These are phyloP conservation scores for Polygonum aviculare DNA, from an alignment of 148 eudicot species.

Conservation along the genomic window DNA sequence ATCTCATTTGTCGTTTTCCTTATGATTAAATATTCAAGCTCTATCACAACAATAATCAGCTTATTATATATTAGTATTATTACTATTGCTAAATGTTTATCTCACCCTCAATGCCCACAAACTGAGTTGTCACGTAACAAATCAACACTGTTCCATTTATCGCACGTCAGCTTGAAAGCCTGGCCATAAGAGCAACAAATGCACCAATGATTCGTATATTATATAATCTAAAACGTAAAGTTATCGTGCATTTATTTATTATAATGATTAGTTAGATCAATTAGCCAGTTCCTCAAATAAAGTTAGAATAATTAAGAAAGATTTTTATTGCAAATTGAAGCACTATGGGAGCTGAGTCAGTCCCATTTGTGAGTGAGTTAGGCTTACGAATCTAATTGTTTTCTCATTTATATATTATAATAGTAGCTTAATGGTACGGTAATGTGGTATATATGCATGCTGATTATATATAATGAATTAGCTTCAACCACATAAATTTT, in stretches of 20 bases:
- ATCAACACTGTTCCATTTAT: background rate
- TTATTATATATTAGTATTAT: background rate
- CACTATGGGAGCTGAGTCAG: background rate
- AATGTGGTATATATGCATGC: background rate
- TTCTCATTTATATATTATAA: background rate
- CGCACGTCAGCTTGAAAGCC: background rate
- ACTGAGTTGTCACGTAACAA: background rate
- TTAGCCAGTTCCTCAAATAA: background rate
- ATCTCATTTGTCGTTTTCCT: background rate
- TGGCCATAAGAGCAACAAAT: background rate
- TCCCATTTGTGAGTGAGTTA: background rate
- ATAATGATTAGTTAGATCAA: background rate
- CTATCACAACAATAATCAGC: background rate
- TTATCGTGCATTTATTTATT: background rate
- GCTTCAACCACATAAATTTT: background rate
- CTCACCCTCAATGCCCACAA: background rate
- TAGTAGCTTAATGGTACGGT: too few relatives aligned
- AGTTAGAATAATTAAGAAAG: too few relatives aligned
- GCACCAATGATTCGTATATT: background rate
- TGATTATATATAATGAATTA: background rate
- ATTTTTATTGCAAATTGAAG: background rate
- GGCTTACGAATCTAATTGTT: background rate
- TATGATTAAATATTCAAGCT: background rate
- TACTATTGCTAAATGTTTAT: too few relatives aligned
- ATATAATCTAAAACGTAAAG: background rate